These are phyloP conservation scores for Eucalyptus polybractea DNA, from an alignment of 345 rosid species.

Conservation along the genomic window DNA sequence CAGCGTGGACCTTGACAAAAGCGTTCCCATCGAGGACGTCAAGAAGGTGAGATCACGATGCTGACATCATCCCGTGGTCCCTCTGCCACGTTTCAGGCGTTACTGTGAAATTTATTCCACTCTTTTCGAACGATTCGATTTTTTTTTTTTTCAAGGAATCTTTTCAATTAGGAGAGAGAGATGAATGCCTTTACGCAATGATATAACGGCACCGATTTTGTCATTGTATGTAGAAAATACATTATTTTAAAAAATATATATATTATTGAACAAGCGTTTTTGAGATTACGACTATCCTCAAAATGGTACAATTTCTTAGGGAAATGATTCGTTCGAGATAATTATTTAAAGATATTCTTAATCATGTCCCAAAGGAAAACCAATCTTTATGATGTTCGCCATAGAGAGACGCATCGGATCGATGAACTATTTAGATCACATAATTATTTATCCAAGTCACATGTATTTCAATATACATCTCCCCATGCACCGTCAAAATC, in stretches of 20 bases:
- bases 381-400: neutral
- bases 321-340: no score
- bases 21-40: neutral
- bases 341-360: neutral
- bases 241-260: neutral
- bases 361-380: neutral
- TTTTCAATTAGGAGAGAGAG: neutral
- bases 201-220: neutral
- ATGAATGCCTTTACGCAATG: neutral
- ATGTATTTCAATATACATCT: rapidly evolving
- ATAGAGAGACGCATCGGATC: rapidly evolving
- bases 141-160: no score
- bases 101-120: neutral
- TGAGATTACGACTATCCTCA: neutral
- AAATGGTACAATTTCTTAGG: neutral
- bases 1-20: neutral
- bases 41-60: no score
- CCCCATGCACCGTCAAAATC: neutral
- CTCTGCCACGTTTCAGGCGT: no score
- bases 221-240: neutral
- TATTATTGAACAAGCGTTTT: rapidly evolving
- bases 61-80: neutral
- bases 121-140: neutral
- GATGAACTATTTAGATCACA: neutral
- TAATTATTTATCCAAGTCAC: neutral